Base-by-base conservation (phyloP, 495 filamentous ascomycete species). In the Penicillium tannophilum region DNA sequence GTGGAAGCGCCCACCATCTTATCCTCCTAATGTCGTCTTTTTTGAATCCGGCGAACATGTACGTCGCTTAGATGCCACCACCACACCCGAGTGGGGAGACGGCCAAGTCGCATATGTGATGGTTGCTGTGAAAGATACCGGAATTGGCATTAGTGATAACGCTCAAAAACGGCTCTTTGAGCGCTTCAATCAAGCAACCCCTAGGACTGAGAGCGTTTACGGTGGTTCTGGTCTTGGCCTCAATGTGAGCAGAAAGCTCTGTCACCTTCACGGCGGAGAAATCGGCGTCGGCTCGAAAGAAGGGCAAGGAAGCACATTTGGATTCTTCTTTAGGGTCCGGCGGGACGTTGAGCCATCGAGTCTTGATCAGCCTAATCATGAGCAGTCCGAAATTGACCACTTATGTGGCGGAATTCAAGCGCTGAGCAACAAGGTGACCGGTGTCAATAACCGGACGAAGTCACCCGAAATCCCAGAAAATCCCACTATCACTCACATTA, bases 161-260 rank as follows among this genome's bases (percentile, higher is more conserved):
- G 87, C 91, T 63, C 90, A 86, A 68, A 86, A 88, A 55, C 76
- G 87, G 8, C 77, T 96, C 0, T 96, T 96, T 68, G 84, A 88
- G 52, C 82, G 91, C 12, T 95, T 95, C 72, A 89, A 87, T 4
- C 90, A 94, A 72, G 88, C 89, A 0, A 88, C 82, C 23, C 90
- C 90, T 3, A 80, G 87, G 42, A 93, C 91, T 0, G 89, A 93
- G 56, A 83, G 90, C 1, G 83, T 88, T 39, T 95, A 94, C 59
- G 91, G 91, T 19, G 91, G 91, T 4, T 91, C 86, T 6, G 91
- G 92, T 0, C 79, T 96, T 3, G 91, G 91, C 0, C 77, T 96
- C 5, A 95, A 92, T 73, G 92, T 95, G 54, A 90, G 86, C 30
- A 78, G 89, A 39, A 84, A 87, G 54, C 75, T 96, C 8, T 90